Evolutionary conservation across 1,284 basidiomycete species (phyloP).

Genomic region (Sporisorium iseilematis-ciliati): DNA sequence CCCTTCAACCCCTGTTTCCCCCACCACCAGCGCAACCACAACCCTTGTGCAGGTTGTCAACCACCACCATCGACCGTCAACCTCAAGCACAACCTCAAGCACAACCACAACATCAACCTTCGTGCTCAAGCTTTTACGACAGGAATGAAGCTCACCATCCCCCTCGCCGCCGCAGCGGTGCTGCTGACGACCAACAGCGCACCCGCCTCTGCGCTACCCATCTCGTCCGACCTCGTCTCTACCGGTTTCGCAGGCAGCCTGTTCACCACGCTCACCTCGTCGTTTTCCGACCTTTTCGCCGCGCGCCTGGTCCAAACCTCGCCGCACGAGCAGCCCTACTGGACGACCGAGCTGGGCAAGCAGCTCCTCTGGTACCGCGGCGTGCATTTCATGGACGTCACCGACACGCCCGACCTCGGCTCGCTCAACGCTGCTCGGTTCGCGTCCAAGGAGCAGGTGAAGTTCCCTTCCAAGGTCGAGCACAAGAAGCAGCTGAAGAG

Average conservation of each 20-base stretch:
- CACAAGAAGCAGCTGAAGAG: constrained; percentile 43
- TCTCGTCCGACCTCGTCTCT: constrained; percentile 7
- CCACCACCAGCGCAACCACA: background rate
- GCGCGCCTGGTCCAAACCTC: constrained; percentile 48
- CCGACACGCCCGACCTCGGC: constrained; percentile 43
- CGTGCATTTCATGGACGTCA: constrained; percentile 63
- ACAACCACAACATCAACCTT: constrained; percentile 3
- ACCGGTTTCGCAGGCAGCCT: constrained; percentile 29
- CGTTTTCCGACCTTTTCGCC: constrained; percentile 22
- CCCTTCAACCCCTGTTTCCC: background rate
- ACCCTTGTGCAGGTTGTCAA: background rate
- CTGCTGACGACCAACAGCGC: constrained; percentile 4
- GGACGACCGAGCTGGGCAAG: constrained; percentile 63
- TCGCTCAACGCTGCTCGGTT: constrained; percentile 23
- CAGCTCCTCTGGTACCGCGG: constrained; percentile 50
- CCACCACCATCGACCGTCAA: constrained; percentile 5
- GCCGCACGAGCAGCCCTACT: constrained; percentile 44
- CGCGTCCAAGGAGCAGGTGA: background rate
- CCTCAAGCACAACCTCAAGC: background rate
- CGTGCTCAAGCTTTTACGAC: background rate
- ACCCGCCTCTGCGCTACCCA: constrained; percentile 22
- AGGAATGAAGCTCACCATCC: constrained; percentile 41
- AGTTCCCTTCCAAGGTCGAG: constrained; percentile 44
- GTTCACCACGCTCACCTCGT: constrained; percentile 17
- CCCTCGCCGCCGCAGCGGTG: constrained; percentile 21